Evolutionary conservation across 805 yeast species (phyloP).

Genomic region (Candida maris): DNA sequence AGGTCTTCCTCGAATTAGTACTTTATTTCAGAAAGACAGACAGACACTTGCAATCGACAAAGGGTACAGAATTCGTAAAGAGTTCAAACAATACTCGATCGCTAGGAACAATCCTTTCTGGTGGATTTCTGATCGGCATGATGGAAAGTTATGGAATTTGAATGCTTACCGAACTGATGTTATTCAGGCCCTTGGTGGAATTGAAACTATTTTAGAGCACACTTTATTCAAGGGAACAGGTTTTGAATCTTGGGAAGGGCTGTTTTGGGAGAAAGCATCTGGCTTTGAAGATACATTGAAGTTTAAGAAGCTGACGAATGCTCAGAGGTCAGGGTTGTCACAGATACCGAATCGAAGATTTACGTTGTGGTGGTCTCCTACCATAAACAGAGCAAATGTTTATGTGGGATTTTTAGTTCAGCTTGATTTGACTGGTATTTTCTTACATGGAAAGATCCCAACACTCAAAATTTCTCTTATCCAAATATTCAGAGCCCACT

Average conservation of each 20-base stretch:
- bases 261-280: slow-evolving; percentile 97
- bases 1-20: slow-evolving; percentile 94
- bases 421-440: slow-evolving; percentile 92
- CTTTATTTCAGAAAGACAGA: slow-evolving; percentile 90
- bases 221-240: slow-evolving; percentile 96
- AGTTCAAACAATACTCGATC: slow-evolving; percentile 69
- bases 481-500: slow-evolving; percentile 95
- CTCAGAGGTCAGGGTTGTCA: slow-evolving; percentile 94
- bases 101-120: slow-evolving; percentile 84
- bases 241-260: slow-evolving; percentile 96
- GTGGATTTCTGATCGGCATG: slow-evolving; percentile 95
- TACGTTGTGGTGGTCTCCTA: slow-evolving; percentile 99
- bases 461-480: slow-evolving; percentile 92
- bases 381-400: slow-evolving; percentile 95
- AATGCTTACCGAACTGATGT: slow-evolving; percentile 93
- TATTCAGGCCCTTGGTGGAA: slow-evolving; percentile 95
- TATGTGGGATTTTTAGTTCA: slow-evolving; percentile 97
- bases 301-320: slow-evolving; percentile 91
- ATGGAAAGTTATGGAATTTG: slow-evolving; percentile 93
- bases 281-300: slow-evolving; percentile 97
- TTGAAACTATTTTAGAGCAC: slow-evolving; percentile 92
- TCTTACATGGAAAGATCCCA: slow-evolving; percentile 96
- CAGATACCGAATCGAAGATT: slow-evolving; percentile 97
- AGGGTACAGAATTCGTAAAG: slow-evolving; percentile 82
- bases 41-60: slow-evolving; percentile 93